Evolutionary conservation across 208 protist genomes (phyloP).

Genomic region (Trypanosoma platydactyli): DNA sequence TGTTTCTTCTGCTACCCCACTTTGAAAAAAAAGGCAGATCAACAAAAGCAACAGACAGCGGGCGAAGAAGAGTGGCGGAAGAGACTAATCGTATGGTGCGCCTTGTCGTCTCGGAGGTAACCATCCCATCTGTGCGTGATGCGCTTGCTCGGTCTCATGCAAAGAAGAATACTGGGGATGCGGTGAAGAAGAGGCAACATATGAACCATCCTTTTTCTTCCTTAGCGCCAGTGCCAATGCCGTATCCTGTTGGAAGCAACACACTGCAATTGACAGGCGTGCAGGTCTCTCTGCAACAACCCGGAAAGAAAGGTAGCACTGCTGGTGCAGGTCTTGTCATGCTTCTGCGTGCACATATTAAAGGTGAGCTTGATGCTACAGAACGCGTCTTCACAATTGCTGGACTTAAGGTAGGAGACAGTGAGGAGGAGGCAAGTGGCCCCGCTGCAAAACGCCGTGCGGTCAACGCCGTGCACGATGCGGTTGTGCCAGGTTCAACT

Average conservation of each 20-base stretch:
- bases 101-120: slow-evolving; percentile 26
- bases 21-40: background rate
- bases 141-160: slow-evolving; percentile 13
- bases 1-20: background rate
- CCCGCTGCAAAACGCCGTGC: background rate
- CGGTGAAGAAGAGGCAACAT: slow-evolving; percentile 3
- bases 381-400: slow-evolving; percentile 33
- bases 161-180: slow-evolving; percentile 7
- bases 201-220: background rate
- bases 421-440: background rate
- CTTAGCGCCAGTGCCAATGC: slow-evolving; percentile 21
- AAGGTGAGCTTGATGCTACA: slow-evolving; percentile 36
- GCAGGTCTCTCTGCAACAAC: slow-evolving; percentile 34
- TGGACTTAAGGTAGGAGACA: slow-evolving; percentile 11
- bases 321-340: slow-evolving; percentile 8
- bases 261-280: slow-evolving; percentile 62
- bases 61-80: background rate
- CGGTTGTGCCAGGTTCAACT: background rate
- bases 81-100: slow-evolving; percentile 22
- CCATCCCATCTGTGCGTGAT: slow-evolving; percentile 40
- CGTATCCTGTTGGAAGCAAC: slow-evolving; percentile 45
- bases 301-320: background rate
- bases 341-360: slow-evolving; percentile 32
- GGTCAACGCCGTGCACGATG: background rate
- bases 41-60: background rate